Base-by-base conservation (phyloP, 2,329 filamentous ascomycete genomes). In the Claviceps lovelessii region DNA sequence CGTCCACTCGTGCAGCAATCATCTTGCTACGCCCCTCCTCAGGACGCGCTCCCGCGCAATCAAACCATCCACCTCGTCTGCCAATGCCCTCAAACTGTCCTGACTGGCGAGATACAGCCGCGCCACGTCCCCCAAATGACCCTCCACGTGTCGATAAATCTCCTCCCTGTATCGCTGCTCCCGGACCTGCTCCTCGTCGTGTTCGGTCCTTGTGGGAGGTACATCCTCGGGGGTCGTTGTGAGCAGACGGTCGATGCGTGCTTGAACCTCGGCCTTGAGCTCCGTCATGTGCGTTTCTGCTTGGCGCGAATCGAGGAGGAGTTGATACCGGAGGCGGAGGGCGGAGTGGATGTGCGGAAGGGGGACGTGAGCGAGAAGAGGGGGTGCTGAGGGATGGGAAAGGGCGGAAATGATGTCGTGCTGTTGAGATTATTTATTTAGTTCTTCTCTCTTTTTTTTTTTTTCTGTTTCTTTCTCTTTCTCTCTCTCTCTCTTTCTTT, bases 141-240 rank as follows among this genome's bases (percentile, higher is more conserved):
- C 58, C 29, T 63, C 64, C 2, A 66, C 57, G 23, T 62, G 61
- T 13, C 62, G 56, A 29, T 65, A 62, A 23, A 66, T 62, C 13
- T 61, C 57, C 7, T 56, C 52, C 10, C 61, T 56, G 33, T 1
- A 17, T 5, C 9, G 23, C 35, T 13, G 29, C 15, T 49, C 31
- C 29, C 23, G 44, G 23, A 7, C 1, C n/a, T 3, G 19, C 5
- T 19, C 4, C 4, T 35, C 31, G 13, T 2, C 31, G 13, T 2
- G 5, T 7, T 35, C 7, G 28, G 31, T 3, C 4, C 10, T 13
- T 23, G n/a, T 19, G 4, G 47, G 17, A 2, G 8, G 29, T 10
- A 15, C 5, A 9, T 10, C 31, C 29, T 29, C 46, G 13, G 5
- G 11, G 11, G 23, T n/a, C 47, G 8, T 19, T 4, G 29, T 11